phyloP scores from a whole-genome alignment of 495 filamentous ascomycete species.

The Polyplosphaeria fusca region DNA sequence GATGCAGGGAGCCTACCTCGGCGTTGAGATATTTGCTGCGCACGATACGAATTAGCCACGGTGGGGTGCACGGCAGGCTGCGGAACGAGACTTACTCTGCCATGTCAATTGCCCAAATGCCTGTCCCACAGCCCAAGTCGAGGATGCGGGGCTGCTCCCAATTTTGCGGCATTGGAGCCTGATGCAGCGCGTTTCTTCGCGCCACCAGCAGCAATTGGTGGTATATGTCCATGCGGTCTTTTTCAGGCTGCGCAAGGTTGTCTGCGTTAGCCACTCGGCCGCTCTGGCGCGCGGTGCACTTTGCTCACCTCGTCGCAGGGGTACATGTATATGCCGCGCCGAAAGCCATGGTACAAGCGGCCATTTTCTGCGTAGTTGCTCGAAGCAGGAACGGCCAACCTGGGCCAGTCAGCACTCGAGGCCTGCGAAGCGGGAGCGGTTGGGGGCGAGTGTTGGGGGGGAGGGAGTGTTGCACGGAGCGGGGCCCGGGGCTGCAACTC shows the following conservation, averaged over 20 bases:
- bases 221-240: conserved; percentile 45
- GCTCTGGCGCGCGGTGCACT: background rate
- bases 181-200: conserved; percentile 56
- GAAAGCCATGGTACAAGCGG: conserved; percentile 54
- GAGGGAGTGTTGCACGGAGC: conserved; percentile 27
- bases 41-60: conserved; percentile 18
- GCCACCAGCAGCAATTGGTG: conserved; percentile 53
- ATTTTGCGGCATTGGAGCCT: conserved; percentile 48
- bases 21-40: conserved; percentile 57
- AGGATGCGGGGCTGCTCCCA: conserved; percentile 49
- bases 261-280: conserved; percentile 19
- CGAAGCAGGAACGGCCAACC: conserved; percentile 32
- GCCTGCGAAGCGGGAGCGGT: background rate
- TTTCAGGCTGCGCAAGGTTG: conserved; percentile 37
- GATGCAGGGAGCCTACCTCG: conserved; percentile 38
- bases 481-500: conserved; percentile 29
- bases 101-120: conserved; percentile 89
- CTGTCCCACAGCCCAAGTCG: conserved; percentile 84
- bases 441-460: background rate
- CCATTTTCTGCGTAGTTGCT: conserved; percentile 55
- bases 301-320: conserved; percentile 57
- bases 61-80: conserved; percentile 8
- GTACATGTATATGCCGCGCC: conserved; percentile 58
- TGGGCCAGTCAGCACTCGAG: background rate
- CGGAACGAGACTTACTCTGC: conserved; percentile 58